Base-by-base conservation (phyloP, 371 early-diverging fungal species). In the Lichtheimia corymbifera region DNA sequence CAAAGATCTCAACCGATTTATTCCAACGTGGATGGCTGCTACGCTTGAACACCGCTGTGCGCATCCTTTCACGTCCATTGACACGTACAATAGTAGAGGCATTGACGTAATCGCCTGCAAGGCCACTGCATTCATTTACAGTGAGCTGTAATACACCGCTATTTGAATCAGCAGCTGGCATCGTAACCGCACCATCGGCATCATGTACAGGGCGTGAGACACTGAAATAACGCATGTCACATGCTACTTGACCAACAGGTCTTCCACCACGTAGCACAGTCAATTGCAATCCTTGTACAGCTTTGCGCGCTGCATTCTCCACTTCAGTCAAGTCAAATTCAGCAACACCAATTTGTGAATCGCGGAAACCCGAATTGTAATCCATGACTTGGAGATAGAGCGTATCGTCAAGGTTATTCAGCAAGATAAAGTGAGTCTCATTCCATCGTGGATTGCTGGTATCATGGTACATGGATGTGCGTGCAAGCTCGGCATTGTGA, bases 401-500 rank as follows among this genome's bases (percentile, higher is more conserved):
- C 1, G 56, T 56, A 0, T 79, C 75, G 2, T 47, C 22, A 9
- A 70, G 50, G 40, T 52, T 71, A 40, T 79, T 79, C 45, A 79
- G 55, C 15, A 79, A 60, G 1, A 79, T 50, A 53, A 74, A 79
- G 47, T 76, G 63, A 0, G 70, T 76, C 58, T 79, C 77, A 25
- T 79, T 70, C 66, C 76, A 79, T 50, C 69, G 72, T 50, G 80
- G 80, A 55, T 74, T 72, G 17, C 51, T 53, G 13, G 76, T 87
- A 64, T 91, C 85, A 51, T 90, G 79, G 44, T 76, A 65, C 30
- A 72, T 68, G 3, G 80, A 81, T 15, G 91, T 87, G 7, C 81
- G 72, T 9, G 77, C 83, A 9, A 89, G 73, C 58, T 86, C 89
- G 1, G 70, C 62, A 45, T 76, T 76, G 5, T 77, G 79, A 20